A percentile compares a stretch with the other conserved stretches of the same genome.
These are phyloP conservation scores for Pythium plurisporium DNA, from an alignment of 352 stramenopile genomes.

Conservation along the genomic window DNA sequence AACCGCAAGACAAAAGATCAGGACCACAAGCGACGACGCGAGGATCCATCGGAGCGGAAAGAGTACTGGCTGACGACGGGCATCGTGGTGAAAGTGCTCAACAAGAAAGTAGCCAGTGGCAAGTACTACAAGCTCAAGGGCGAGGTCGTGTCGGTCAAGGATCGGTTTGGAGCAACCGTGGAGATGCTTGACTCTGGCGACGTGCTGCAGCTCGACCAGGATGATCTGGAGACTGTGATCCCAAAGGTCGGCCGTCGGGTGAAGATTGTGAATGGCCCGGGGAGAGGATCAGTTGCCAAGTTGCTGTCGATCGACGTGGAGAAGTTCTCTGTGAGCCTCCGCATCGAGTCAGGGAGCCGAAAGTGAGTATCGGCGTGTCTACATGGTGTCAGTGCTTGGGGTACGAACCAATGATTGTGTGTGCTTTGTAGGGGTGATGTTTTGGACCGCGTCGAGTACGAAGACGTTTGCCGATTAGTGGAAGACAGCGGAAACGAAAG, in stretches of 20 bases:
- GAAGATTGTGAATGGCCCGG: conserved; percentile 73
- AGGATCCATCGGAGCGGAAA: conserved; percentile 50
- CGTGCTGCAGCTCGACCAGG: conserved; percentile 78
- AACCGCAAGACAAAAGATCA: conserved; percentile 1
- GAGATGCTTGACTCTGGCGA: conserved; percentile 81
- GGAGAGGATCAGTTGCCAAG: conserved; percentile 50
- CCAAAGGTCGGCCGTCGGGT: conserved; percentile 60
- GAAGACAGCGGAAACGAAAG: conserved; percentile 25
- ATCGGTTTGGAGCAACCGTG: conserved; percentile 78
- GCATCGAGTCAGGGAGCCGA: conserved; percentile 53
- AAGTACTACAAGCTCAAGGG: conserved; percentile 90
- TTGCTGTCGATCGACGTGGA: conserved; percentile 70
- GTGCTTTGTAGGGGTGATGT: conserved; percentile 40
- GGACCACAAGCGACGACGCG: conserved; percentile 30
- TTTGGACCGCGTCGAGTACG: conserved; percentile 73
- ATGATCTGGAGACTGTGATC: conserved; percentile 90
- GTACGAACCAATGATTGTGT: background rate
- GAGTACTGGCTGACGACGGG: conserved; percentile 90
- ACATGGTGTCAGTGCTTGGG: background rate
- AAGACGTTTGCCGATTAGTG: conserved; percentile 74
- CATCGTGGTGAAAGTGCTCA: conserved; percentile 94
- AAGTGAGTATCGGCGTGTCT: conserved; percentile 29
- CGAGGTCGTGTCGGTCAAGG: conserved; percentile 65
- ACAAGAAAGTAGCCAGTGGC: conserved; percentile 88
- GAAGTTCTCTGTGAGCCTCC: conserved; percentile 61